phyloP scores from a whole-genome alignment of 441 rosid species.

The Rhodomyrtus psidioides region DNA sequence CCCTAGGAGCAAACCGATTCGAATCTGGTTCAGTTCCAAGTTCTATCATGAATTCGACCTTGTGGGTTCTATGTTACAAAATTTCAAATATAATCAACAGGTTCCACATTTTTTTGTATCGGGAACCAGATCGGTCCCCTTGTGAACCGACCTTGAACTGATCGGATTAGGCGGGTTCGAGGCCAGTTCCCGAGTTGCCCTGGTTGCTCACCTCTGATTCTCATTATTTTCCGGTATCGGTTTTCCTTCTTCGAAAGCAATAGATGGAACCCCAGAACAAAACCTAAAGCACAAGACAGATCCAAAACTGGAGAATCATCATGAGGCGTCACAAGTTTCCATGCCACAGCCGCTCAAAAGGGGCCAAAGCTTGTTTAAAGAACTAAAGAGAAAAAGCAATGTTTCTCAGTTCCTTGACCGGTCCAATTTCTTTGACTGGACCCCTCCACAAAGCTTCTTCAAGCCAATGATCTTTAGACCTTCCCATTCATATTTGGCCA shows the following conservation, averaged over 20 bases:
- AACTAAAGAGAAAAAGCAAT: neutral
- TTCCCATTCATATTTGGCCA: neutral
- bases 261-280: neutral
- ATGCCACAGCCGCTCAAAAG: neutral
- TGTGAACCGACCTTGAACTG: neutral
- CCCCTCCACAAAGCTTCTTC: neutral
- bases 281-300: neutral
- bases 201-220: neutral
- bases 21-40: neutral
- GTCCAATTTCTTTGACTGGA: neutral
- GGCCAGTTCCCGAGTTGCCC: neutral
- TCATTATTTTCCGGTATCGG: neutral
- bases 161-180: accelerated
- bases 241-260: neutral
- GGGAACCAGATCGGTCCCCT: neutral
- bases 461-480: neutral
- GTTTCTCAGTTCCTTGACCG: neutral
- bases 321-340: neutral
- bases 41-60: neutral
- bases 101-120: neutral
- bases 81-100: accelerated
- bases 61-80: neutral
- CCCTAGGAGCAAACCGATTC: neutral
- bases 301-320: neutral
- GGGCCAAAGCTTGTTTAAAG: neutral